phyloP scores from a whole-genome alignment of 768 basidiomycete species.

The Russula griseocarnosa region DNA sequence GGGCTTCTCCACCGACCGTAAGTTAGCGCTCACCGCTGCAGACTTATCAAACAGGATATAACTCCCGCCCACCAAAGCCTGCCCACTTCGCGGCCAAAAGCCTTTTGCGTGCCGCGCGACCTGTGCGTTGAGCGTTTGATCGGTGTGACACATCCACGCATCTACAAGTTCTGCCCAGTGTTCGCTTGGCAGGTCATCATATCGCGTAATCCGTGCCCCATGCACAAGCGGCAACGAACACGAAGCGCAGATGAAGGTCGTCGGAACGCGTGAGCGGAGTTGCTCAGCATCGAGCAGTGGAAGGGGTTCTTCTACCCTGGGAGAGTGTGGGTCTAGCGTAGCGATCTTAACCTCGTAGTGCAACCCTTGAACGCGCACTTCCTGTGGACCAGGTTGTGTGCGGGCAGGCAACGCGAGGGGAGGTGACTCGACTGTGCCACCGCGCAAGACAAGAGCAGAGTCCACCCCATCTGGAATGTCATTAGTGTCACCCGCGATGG shows the following conservation, averaged over 20 bases:
- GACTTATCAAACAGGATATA: conserved; percentile 76
- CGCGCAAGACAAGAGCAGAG: conserved; percentile 52
- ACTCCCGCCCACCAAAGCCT: conserved; percentile 85
- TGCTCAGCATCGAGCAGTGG: conserved; percentile 70
- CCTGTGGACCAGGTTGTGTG: conserved; percentile 56
- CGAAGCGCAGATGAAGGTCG: conserved; percentile 69
- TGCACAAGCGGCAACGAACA: conserved; percentile 72
- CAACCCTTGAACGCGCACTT: conserved; percentile 48
- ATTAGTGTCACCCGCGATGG: conserved; percentile 51
- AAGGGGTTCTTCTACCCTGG: conserved; percentile 31
- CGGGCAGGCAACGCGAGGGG: conserved; percentile 55
- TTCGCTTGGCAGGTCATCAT: conserved; percentile 88
- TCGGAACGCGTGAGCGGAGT: conserved; percentile 51
- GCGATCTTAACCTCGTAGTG: conserved; percentile 73
- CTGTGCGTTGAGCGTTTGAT: conserved; percentile 75
- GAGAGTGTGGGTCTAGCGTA: conserved; percentile 31
- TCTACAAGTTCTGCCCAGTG: conserved; percentile 98
- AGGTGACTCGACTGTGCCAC: conserved; percentile 52
- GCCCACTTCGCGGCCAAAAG: conserved; percentile 71
- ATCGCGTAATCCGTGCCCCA: conserved; percentile 46
- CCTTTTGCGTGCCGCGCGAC: conserved; percentile 58
- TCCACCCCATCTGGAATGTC: conserved; percentile 14
- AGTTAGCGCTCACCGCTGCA: conserved; percentile 50
- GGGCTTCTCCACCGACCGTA: conserved; percentile 41
- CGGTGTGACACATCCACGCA: conserved; percentile 96